phyloP scores from a whole-genome alignment of 2,329 filamentous ascomycete genomes.

The Westerdykella aurantiaca region DNA sequence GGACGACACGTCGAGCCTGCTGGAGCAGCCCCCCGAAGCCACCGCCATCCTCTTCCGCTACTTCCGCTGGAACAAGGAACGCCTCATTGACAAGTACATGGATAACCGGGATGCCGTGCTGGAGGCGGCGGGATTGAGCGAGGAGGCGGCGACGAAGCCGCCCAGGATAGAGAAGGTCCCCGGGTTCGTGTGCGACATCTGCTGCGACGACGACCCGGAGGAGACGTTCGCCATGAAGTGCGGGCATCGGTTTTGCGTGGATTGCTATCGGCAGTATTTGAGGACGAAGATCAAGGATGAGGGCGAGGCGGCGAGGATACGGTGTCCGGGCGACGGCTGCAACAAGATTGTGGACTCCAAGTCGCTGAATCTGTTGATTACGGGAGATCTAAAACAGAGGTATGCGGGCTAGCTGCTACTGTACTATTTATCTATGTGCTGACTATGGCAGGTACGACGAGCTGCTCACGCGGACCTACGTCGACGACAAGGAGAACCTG shows the following conservation, averaged over 20 bases:
- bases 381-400: constrained; percentile 52
- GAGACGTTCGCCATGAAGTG: constrained; percentile 92
- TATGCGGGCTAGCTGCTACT: constrained; percentile 23
- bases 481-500: constrained; percentile 90
- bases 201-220: constrained; percentile 73
- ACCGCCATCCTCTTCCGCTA: constrained; percentile 84
- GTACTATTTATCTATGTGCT: constrained; percentile 4
- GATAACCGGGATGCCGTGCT: constrained; percentile 73
- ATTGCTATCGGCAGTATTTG: constrained; percentile 89
- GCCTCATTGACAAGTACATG: constrained; percentile 94
- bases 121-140: constrained; percentile 75
- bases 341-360: constrained; percentile 86
- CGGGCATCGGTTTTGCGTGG: constrained; percentile 84
- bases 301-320: constrained; percentile 88
- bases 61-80: constrained; percentile 94
- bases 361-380: constrained; percentile 71
- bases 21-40: constrained; percentile 83
- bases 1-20: constrained; percentile 82
- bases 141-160: constrained; percentile 38
- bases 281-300: constrained; percentile 91
- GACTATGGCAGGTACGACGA: constrained; percentile 63
- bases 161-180: constrained; percentile 65
- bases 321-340: constrained; percentile 85
- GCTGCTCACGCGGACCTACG: constrained; percentile 86
- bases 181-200: constrained; percentile 90